Base-by-base conservation (phyloP, 495 filamentous ascomycete species). In the Penicillium simplicissimum region DNA sequence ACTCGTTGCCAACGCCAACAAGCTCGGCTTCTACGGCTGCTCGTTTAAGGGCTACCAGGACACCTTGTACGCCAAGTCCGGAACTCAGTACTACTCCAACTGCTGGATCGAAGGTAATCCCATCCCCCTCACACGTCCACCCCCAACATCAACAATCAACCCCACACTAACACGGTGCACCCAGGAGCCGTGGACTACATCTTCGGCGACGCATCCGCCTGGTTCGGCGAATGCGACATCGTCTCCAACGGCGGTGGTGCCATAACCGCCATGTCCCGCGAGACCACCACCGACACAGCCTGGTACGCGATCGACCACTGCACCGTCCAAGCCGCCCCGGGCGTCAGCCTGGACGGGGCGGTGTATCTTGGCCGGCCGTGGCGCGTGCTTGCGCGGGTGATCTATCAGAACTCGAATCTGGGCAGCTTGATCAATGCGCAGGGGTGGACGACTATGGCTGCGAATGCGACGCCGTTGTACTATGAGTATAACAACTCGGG, bases 331-430 rank as follows among this genome's bases (percentile, higher is more conserved):
- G 80, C 75, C 17, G 82, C 77, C 2, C 60, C 74, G 0, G 84
- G 82, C 0, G 70, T 78, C 7, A 72, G 58, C 17, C 74, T 88
- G 1, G 54, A 79, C 1, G 86, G 85, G 0, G 72, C 79, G 11
- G 84, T 82, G 15, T 90, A 87, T 67, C 81, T 91, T 6, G 88
- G 88, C 3, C 80, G 88, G 23, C 88, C 88, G 7, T 91, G 87
- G 87, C 71, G 84, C 4, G 75, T 82, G 19, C 87, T 85, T 56
- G 79, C 87, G 14, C 76, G 86, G 0, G 88, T 89, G 2, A 82
- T 87, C n/a, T 86, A 88, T 66, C 88, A 90, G 68, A 77, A 81
- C 43, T 87, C 82, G 2, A 62, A 68, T 0, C 70, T 90, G 65
- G 75, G 78, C 3, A 68, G 65, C 43, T 79, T 90, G 49, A 81